Base-by-base conservation (phyloP, 2,329 filamentous ascomycete species). In the Alternaria longipes region DNA sequence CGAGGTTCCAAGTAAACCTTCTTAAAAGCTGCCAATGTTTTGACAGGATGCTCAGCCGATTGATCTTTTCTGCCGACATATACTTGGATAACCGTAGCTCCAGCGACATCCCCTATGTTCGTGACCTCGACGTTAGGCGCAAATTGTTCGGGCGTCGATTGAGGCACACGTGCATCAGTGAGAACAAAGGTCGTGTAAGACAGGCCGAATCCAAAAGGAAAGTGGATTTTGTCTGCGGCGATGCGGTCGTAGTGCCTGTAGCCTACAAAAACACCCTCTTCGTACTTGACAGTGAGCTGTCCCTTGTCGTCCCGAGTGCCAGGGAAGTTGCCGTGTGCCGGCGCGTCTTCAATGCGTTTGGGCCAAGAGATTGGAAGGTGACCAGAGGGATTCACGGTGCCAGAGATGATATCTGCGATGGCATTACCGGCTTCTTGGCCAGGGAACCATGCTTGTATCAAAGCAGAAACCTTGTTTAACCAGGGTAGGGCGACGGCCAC, bases 401-500 rank as follows among this genome's bases (percentile, higher is more conserved):
- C 80, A 34, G 76, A 79, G 2, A 81, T 71, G 40, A 81, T 70
- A 49, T 81, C 79, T 8, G 78, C 78, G n/a, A 81, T 75, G 4
- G 78, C 75, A 57, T 81, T 79, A 14, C 80, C 80, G 4, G 73
- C 70, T 68, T 82, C 80, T 64, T 82, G 78, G 4, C 81, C 80
- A 1, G 79, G 76, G 30, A 81, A 77, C 72, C 81, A 81, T 4
- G 80, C 79, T 56, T 79, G 77, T 3, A 82, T 56, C 18, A 82
- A 76, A 6, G 74, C 74, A 7, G 74, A 64, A n/a, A 79, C 66
- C 30, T 75, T 73, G 65, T 86, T 81, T 1, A 84, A 84, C 90
- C 89, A 92, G 18, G 89, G 89, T 84, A 91, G 89, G 2, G 85
- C 84, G 16, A 91, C 85, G 0, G 91, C 91, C 0, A 91, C 92